phyloP scores from a whole-genome alignment of 345 rosid species.

The Excoecaria agallocha region DNA sequence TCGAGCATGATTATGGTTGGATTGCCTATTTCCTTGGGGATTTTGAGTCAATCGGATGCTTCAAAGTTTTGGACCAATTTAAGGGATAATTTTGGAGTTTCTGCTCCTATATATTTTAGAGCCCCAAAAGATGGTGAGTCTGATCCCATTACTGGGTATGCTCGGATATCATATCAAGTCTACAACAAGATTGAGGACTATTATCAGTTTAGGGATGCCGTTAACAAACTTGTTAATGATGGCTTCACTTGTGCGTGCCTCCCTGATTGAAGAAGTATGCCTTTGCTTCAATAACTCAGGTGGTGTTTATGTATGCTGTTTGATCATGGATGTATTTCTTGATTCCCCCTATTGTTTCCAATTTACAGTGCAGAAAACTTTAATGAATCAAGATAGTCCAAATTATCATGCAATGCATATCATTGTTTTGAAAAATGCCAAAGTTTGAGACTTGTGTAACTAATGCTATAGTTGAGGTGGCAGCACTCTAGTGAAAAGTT shows the following conservation, averaged over 20 bases:
- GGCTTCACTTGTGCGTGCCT: slow-evolving; percentile 57
- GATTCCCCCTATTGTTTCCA: neutral
- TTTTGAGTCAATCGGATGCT: slow-evolving; percentile 50
- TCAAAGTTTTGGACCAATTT: slow-evolving; percentile 58
- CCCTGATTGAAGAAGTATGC: slow-evolving; percentile 44
- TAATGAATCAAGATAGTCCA: neutral
- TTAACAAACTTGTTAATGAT: slow-evolving; percentile 49
- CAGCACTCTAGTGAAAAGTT: neutral
- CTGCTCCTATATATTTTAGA: slow-evolving; percentile 69
- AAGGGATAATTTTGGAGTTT: slow-evolving; percentile 61
- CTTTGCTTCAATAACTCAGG: slow-evolving; percentile 8
- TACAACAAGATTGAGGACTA: slow-evolving; percentile 81
- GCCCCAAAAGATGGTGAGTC: slow-evolving; percentile 50
- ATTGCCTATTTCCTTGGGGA: slow-evolving; percentile 63
- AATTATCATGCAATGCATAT: neutral
- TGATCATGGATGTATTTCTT: neutral
- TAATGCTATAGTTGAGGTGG: neutral
- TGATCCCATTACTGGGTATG: slow-evolving; percentile 61
- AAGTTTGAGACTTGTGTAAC: neutral
- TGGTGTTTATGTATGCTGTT: neutral
- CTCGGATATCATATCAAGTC: slow-evolving; percentile 81
- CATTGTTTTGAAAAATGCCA: neutral
- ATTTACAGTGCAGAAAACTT: neutral
- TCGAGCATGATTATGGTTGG: slow-evolving; percentile 92
- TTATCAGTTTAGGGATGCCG: slow-evolving; percentile 62